Conservation (phyloP, 1,284 basidiomycete species). For the Porogramme epimiltina region DNA sequence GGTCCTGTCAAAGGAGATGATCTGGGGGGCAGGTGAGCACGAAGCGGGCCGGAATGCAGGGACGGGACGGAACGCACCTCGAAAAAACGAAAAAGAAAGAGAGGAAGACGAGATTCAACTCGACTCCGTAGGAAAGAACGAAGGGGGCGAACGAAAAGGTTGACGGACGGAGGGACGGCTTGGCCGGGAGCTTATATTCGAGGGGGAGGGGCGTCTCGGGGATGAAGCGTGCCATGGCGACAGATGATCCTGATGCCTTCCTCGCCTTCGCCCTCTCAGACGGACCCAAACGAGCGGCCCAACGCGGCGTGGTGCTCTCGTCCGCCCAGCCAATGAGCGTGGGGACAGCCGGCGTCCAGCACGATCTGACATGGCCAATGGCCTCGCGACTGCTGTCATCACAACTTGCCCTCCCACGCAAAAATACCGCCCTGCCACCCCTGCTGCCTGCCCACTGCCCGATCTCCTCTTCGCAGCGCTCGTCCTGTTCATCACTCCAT, state of each 20-base stretch:
- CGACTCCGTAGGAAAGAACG: slow-evolving; percentile 51
- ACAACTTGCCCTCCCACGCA: slow-evolving; percentile 16
- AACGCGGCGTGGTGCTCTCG: background rate
- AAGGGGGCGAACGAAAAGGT: slow-evolving; percentile 36
- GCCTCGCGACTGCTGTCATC: slow-evolving; percentile 31
- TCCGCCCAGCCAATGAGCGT: background rate
- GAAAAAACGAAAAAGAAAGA: slow-evolving; percentile 49
- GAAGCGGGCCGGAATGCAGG: slow-evolving; percentile 8
- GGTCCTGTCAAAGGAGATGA: slow-evolving; percentile 76
- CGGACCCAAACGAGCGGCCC: slow-evolving; percentile 1
- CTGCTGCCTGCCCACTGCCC: slow-evolving; percentile 4
- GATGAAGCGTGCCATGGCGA: slow-evolving; percentile 30
- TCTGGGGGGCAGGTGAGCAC: slow-evolving; percentile 35
- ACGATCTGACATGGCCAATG: slow-evolving; percentile 10
- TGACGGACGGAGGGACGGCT: slow-evolving; percentile 26
- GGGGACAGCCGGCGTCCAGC: too few relatives aligned
- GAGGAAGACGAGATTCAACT: slow-evolving; percentile 59
- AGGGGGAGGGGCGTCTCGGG: slow-evolving; percentile 11
- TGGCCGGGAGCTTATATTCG: slow-evolving; percentile 17
- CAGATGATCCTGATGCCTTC: slow-evolving; percentile 22
- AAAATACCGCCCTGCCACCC: slow-evolving; percentile 6
- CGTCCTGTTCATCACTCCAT: slow-evolving; percentile 9
- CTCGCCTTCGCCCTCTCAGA: slow-evolving; percentile 10
- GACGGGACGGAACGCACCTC: slow-evolving; percentile 36
- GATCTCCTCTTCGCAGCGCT: background rate